A percentile compares a stretch with the other conserved stretches of the same genome.
These are phyloP conservation scores for Pichia sp. DNA, from an alignment of 1,139 yeast genomes.

Conservation along the genomic window DNA sequence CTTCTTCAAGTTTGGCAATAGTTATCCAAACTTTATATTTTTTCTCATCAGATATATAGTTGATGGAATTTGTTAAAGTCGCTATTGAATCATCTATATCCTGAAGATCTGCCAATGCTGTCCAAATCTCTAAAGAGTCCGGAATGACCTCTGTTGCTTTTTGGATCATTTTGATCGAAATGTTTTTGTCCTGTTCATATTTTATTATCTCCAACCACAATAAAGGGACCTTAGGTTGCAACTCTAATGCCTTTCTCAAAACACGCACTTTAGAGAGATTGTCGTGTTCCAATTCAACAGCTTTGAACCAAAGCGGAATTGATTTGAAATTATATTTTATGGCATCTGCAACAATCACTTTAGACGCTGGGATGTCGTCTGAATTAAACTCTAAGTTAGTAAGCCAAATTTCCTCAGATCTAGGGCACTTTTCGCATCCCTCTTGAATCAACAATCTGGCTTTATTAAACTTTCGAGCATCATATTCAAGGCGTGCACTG, in stretches of 20 bases:
- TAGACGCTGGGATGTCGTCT: constrained; percentile 43
- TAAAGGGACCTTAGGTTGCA: constrained; percentile 41
- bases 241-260: constrained; percentile 57
- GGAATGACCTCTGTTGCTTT: constrained; percentile 75
- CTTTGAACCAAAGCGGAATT: constrained; percentile 66
- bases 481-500: constrained; percentile 74
- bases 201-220: constrained; percentile 56
- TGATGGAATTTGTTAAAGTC: constrained; percentile 58
- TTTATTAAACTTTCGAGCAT: constrained; percentile 47
- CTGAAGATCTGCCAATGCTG: constrained; percentile 32
- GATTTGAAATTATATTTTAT: constrained; percentile 54
- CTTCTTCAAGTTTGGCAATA: constrained; percentile 69
- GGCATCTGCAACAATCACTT: constrained; percentile 62
- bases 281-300: constrained; percentile 62
- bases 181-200: constrained; percentile 44
- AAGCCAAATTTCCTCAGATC: constrained; percentile 74
- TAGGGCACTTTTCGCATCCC: constrained; percentile 70
- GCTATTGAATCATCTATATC: constrained; percentile 43
- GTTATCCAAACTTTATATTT: constrained; percentile 66
- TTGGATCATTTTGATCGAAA: constrained; percentile 50
- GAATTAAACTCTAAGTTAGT: constrained; percentile 69
- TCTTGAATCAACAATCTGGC: constrained; percentile 64
- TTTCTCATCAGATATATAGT: constrained; percentile 38
- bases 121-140: constrained; percentile 62
- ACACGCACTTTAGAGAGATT: constrained; percentile 47